A percentile compares a stretch with the other conserved stretches of the same genome.
Conservation (phyloP, 2,329 filamentous ascomycete species). For the Paecilomyces niveus region DNA sequence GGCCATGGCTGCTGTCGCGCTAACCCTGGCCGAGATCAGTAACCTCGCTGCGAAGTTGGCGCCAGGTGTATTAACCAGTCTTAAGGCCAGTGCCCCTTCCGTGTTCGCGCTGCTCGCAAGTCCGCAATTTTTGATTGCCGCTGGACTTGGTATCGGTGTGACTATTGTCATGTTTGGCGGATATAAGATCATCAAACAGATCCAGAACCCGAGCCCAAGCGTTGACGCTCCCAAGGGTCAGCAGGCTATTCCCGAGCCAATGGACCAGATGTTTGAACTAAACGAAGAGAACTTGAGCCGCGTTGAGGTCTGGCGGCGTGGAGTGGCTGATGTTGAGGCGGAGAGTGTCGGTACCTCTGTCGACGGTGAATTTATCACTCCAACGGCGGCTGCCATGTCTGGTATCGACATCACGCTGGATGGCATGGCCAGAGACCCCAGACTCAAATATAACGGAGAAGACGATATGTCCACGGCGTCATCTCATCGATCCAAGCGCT, state of each 20-base stretch:
- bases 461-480: slow-evolving; percentile 22
- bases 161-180: slow-evolving; percentile 93
- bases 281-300: slow-evolving; percentile 44
- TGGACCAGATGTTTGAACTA: slow-evolving; percentile 51
- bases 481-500: slow-evolving; percentile 28
- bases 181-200: slow-evolving; percentile 93
- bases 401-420: slow-evolving; percentile 32
- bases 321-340: slow-evolving; percentile 53
- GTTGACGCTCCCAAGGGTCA: neutral
- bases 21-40: slow-evolving; percentile 87
- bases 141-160: slow-evolving; percentile 81
- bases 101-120: slow-evolving; percentile 80
- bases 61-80: slow-evolving; percentile 64
- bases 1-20: slow-evolving; percentile 84
- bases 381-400: slow-evolving; percentile 45
- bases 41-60: slow-evolving; percentile 76
- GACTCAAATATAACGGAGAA: slow-evolving; percentile 29
- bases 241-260: neutral
- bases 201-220: slow-evolving; percentile 39
- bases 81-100: slow-evolving; percentile 77
- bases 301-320: slow-evolving; percentile 58
- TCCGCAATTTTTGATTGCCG: slow-evolving; percentile 91
- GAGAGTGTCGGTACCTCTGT: slow-evolving; percentile 52
- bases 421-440: slow-evolving; percentile 21
- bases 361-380: slow-evolving; percentile 60